phyloP scores from a whole-genome alignment of 768 basidiomycete genomes.

The Obba rivulosa region DNA sequence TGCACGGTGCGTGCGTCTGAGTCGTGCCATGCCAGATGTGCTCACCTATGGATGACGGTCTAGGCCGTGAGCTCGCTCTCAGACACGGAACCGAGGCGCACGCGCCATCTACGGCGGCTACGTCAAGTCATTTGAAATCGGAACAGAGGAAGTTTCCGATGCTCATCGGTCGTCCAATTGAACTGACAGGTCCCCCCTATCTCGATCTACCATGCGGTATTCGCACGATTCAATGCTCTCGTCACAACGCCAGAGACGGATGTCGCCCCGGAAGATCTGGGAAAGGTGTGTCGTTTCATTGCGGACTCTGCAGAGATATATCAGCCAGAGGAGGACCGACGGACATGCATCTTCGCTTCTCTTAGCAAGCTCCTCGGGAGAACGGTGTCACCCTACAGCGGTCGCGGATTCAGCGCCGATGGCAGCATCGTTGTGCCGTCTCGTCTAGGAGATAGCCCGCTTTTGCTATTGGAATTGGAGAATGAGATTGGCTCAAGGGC shows the following conservation, averaged over 20 bases:
- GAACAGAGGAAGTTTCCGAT: too few relatives aligned
- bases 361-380: background rate
- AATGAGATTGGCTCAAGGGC: constrained; percentile 6
- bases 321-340: too few relatives aligned
- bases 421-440: too few relatives aligned
- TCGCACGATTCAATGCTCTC: constrained; percentile 2
- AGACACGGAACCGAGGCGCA: too few relatives aligned
- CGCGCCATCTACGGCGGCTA: too few relatives aligned
- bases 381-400: background rate
- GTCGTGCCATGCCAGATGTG: too few relatives aligned
- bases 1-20: too few relatives aligned
- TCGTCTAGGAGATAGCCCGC: background rate
- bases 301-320: background rate
- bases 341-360: too few relatives aligned
- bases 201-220: constrained; percentile 10
- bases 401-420: background rate
- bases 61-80: too few relatives aligned
- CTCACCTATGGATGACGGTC: too few relatives aligned
- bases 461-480: constrained; percentile 1
- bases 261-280: background rate
- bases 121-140: too few relatives aligned
- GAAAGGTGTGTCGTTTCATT: background rate
- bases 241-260: background rate
- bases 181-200: constrained; percentile 8
- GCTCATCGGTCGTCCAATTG: constrained; percentile 7